Evolutionary conservation across 2,329 filamentous ascomycete species (phyloP).

Genomic region (Ophiostoma quercus): DNA sequence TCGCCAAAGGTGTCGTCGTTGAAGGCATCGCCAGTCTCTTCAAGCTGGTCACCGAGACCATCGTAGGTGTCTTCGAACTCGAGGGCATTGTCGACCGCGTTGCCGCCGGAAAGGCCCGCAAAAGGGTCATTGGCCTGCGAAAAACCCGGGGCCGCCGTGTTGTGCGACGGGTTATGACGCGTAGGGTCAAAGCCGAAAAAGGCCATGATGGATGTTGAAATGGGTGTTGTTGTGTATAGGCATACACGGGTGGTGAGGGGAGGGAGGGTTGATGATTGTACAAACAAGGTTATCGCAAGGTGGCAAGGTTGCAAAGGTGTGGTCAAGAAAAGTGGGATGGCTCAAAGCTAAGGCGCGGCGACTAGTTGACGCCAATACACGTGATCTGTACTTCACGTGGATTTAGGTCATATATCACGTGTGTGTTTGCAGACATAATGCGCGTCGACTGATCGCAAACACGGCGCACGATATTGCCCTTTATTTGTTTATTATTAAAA

Average conservation of each 20-base stretch:
- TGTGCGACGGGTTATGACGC: slow-evolving; percentile 47
- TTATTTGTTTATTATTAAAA: too few species aligned
- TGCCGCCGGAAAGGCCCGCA: slow-evolving; percentile 65
- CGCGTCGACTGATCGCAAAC: too few species aligned
- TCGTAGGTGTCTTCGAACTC: slow-evolving; percentile 98
- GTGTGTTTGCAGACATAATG: too few species aligned
- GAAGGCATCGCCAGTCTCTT: slow-evolving; percentile 88
- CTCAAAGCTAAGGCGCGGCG: neutral
- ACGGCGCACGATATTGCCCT: too few species aligned
- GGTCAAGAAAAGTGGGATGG: neutral
- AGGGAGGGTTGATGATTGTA: slow-evolving; percentile 5
- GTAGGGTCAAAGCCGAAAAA: slow-evolving; percentile 50
- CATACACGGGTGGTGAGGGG: slow-evolving; percentile 12
- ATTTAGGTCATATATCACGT: neutral
- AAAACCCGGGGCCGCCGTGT: slow-evolving; percentile 69
- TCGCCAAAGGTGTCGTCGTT: slow-evolving; percentile 93
- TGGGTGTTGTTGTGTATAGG: slow-evolving; percentile 13
- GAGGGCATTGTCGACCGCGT: slow-evolving; percentile 54
- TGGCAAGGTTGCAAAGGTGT: slow-evolving; percentile 12
- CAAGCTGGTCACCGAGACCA: slow-evolving; percentile 81
- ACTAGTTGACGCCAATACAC: neutral
- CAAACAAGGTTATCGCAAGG: slow-evolving; percentile 10
- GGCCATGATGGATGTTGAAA: slow-evolving; percentile 56
- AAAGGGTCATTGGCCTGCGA: slow-evolving; percentile 81
- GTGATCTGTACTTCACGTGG: neutral